These are phyloP conservation scores for Solanum commersonii DNA, from an alignment of 257 asterid genomes.

Conservation along the genomic window DNA sequence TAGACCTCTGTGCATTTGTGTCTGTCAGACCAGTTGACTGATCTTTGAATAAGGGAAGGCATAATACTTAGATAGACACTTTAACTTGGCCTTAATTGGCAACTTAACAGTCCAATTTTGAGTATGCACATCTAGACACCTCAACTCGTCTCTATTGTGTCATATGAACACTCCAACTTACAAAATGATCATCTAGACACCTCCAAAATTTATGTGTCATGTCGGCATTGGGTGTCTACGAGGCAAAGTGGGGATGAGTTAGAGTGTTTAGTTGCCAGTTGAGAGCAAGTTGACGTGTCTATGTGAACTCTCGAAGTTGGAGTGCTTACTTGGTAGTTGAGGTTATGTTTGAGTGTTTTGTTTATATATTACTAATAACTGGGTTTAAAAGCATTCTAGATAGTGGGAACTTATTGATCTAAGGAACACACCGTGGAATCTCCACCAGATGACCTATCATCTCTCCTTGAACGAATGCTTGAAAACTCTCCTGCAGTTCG, in stretches of 20 bases:
- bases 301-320: background rate
- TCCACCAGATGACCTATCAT: background rate
- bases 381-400: background rate
- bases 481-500: conserved; percentile 2
- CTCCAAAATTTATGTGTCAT: background rate
- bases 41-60: background rate
- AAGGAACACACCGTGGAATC: conserved; percentile 12
- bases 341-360: background rate
- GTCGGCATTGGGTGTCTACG: background rate
- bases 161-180: background rate
- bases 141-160: background rate
- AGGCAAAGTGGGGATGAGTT: background rate
- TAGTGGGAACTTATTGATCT: background rate
- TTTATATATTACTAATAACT: background rate
- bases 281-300: background rate
- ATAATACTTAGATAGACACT: background rate
- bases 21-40: background rate
- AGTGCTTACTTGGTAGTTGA: background rate
- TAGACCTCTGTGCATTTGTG: background rate
- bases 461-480: background rate
- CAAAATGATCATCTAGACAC: background rate
- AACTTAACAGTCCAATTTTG: background rate
- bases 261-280: background rate
- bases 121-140: background rate
- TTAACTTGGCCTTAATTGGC: background rate